Base-by-base conservation (phyloP, 2,329 filamentous ascomycete species). In the Stylonectria norvegica region DNA sequence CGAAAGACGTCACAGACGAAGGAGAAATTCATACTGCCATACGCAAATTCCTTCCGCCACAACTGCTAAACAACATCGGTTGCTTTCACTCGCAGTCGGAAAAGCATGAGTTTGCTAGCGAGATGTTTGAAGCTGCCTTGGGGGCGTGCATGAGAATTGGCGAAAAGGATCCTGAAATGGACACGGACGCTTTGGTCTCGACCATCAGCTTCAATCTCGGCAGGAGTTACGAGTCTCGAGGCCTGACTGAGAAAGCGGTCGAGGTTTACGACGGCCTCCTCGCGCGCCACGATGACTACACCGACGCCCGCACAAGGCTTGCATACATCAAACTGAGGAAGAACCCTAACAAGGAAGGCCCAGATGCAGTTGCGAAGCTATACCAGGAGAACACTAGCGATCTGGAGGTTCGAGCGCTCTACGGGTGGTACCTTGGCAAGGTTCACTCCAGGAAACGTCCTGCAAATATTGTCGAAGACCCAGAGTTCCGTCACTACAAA, bases 131-230 rank as follows among this genome's bases (percentile, higher is more conserved):
- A 63, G 83, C 86, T n/a, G 93, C 90, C 0, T 70, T 98, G 38
- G 85, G 85, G 48, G 88, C 91, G 12, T 96, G 90, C 59, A 82
- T 94, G 54, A 85, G 86, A 54, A 83, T 89, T 47, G 81, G 82
- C 33, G 83, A 89, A 55, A 84, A 81, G 55, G 85, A 89, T 29
- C 78, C 84, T 37, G 78, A 80, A 2, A 76, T 84, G 47, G 93
- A 97, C 60, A 90, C 85, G 0, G 93, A 98, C 65, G 89, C 89
- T 11, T 74, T 98, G 4, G 85, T 97, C 18, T 95, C 91, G 1
- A 95, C 90, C 3, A 95, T 98, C 62, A 95, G 89, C 61, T 98
- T 93, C 75, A 98, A 97, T 58, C 79, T 98, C 28, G 93, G 86
- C 19, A 81, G 93, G 42, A 95, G 89, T 42, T 96, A 96, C 57